phyloP scores from a whole-genome alignment of 1,284 basidiomycete species.

The Moniliophthora roreri region DNA sequence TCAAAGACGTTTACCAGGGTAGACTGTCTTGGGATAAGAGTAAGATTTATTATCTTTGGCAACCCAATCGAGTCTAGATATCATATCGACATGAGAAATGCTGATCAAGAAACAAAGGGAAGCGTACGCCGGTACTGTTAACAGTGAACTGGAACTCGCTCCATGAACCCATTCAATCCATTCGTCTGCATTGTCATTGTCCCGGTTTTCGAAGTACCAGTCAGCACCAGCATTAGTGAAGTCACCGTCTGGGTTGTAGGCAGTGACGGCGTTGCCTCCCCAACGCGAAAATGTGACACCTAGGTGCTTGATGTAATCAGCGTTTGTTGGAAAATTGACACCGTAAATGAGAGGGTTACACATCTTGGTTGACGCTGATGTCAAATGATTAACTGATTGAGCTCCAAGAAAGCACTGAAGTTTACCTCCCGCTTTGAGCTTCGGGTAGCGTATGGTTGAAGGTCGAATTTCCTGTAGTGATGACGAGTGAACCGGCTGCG shows the following conservation, averaged over 20 bases:
- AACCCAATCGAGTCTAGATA: constrained; percentile 50
- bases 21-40: constrained; percentile 42
- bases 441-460: constrained; percentile 42
- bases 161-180: constrained; percentile 47
- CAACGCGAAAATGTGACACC: constrained; percentile 49
- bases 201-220: constrained; percentile 55
- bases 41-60: constrained; percentile 49
- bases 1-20: constrained; percentile 33
- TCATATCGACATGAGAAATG: background rate
- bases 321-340: constrained; percentile 48
- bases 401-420: too few species aligned
- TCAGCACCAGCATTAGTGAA: constrained; percentile 54
- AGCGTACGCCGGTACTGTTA: constrained; percentile 48
- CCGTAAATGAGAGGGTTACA: constrained; percentile 49
- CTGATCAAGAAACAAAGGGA: background rate
- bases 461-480: constrained; percentile 35
- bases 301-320: constrained; percentile 42
- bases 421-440: constrained; percentile 38
- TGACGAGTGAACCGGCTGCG: constrained; percentile 36
- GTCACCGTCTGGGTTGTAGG: constrained; percentile 48
- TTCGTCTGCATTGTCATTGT: constrained; percentile 37
- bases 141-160: constrained; percentile 40
- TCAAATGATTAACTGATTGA: too few species aligned
- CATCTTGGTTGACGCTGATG: constrained; percentile 33
- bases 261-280: constrained; percentile 54